phyloP scores from a whole-genome alignment of 225 moss, liverwort and hornwort species.

The Climacium dendroides region DNA sequence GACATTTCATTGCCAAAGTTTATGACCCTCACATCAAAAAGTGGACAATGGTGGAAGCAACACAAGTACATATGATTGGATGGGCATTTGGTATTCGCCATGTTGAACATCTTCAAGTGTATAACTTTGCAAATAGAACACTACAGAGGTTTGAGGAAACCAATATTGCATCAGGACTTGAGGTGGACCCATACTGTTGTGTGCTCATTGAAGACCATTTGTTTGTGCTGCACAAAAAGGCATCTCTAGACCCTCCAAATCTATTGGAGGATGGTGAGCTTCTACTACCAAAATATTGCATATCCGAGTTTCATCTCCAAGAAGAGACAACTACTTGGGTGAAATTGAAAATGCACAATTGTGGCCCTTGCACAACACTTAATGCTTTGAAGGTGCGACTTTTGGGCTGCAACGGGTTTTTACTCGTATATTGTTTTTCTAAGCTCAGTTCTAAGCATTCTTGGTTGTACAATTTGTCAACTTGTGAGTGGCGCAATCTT shows the following conservation, averaged over 20 bases:
- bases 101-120: accelerated
- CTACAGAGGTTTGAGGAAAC: accelerated
- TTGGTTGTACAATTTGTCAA: neutral
- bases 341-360: neutral
- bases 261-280: neutral
- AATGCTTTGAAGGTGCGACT: accelerated
- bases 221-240: neutral
- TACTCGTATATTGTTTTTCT: no score
- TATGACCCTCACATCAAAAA: no score
- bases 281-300: neutral
- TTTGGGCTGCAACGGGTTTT: neutral
- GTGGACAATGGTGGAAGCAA: neutral
- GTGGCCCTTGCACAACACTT: accelerated
- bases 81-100: accelerated
- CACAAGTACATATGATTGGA: neutral
- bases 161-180: accelerated
- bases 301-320: neutral
- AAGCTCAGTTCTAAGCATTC: accelerated
- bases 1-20: no score
- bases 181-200: accelerated
- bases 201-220: neutral
- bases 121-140: neutral
- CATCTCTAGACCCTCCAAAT: accelerated
- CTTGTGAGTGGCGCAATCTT: neutral
- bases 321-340: neutral